Base-by-base conservation (phyloP, 495 filamentous ascomycete species). In the Penicillium riverlandense region DNA sequence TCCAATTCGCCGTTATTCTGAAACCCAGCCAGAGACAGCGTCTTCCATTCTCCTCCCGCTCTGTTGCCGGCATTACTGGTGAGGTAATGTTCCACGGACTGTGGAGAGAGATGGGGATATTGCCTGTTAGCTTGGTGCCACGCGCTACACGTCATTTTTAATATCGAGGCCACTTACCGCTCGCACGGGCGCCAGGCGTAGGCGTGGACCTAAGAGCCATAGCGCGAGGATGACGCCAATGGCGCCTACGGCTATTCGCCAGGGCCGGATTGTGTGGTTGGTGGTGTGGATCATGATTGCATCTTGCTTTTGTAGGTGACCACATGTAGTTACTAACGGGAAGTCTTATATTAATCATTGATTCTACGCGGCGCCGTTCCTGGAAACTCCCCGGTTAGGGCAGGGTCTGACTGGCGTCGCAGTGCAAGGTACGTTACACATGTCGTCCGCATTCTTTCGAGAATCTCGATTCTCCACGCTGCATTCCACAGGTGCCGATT, bases 151-250 rank as follows among this genome's bases (percentile, higher is more conserved):
- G 52, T 55, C 52, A 55, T 55, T 34, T 41, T 46, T 52, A 43
- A 52, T 52, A 44, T 41, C 32, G 32, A 22, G 22, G 22, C 6
- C 22, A 22, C 40, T 13, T 30, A 37, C 39, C 34, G 22, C 22
- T 22, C 35, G 34, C 10, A 33, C 35, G 16, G 35, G 33, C 27
- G 43, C 40, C 27, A 46, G 46, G 15, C 29, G 49, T 30, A 49
- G 34, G 39, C 29, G 42, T 11, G 16, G 8, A 42, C 16, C 33
- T 9, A 45, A 42, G 6, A 48, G 37, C 36, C 38, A 38, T 27
- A 41, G 27, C 43, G 35, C 40, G 11, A 38, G 9, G 37, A 55
- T 58, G 52, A 55, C 55, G 52, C 37, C 40, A 49, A 58, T 45
- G 52, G 55, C 55, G 48, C 43, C 45, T 5, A 48, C 27, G 27